A percentile compares a stretch with the other conserved stretches of the same genome.
These are phyloP conservation scores for Hawksworthiomyces lignivorus DNA, from an alignment of 2,329 filamentous ascomycete species.

Conservation along the genomic window DNA sequence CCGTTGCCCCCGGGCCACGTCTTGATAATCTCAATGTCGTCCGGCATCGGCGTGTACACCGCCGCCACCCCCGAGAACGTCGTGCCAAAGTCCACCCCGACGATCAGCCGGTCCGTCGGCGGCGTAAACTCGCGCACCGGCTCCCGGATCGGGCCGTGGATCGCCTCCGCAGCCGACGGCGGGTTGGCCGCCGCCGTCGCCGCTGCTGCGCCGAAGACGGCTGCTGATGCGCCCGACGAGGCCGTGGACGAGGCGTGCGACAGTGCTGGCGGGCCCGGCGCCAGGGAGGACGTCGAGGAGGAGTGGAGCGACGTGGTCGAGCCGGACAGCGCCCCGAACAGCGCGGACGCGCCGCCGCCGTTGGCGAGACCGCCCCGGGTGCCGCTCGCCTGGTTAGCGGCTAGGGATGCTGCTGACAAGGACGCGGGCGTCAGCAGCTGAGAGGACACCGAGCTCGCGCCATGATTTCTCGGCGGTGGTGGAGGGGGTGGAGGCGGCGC, in stretches of 20 bases:
- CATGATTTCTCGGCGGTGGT: conserved; percentile 10
- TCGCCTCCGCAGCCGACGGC: conserved; percentile 52
- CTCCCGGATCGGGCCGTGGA: conserved; percentile 53
- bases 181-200: conserved; percentile 18
- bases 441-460: conserved; percentile 4
- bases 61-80: conserved; percentile 72
- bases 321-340: no score
- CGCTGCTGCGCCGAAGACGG: background rate
- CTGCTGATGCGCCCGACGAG: background rate
- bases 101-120: conserved; percentile 58
- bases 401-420: conserved; percentile 5
- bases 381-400: no score
- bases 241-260: background rate
- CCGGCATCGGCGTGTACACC: conserved; percentile 66
- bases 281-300: no score
- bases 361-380: no score
- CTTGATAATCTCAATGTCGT: conserved; percentile 78
- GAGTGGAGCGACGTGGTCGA: conserved; percentile 1
- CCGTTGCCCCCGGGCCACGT: conserved; percentile 78
- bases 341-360: background rate
- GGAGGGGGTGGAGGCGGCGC: conserved; percentile 8
- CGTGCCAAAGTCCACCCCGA: conserved; percentile 79
- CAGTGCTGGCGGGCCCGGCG: no score
- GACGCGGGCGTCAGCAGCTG: conserved; percentile 10
- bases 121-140: conserved; percentile 43